Base-by-base conservation (phyloP, 2,329 filamentous ascomycete species). In the Dactylonectria macrodidyma region DNA sequence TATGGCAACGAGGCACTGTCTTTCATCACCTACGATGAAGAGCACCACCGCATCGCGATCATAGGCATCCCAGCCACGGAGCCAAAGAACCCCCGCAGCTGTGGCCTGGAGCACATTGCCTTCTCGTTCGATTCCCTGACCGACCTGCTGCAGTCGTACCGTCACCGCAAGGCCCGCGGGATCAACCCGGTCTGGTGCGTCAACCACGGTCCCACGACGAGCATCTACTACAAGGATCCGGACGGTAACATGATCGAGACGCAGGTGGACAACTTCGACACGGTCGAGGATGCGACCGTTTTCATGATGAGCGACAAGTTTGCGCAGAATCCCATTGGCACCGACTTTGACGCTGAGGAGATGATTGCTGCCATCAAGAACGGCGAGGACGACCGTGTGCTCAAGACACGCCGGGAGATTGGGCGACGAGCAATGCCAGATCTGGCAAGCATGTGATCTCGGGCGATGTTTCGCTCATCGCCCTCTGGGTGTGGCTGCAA, bases 191-290 rank as follows among this genome's bases (percentile, higher is more conserved):
- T 62, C 12, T 62, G 64, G 64, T 58, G 19, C 38, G 46, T 66
- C 2, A 66, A 66, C 46, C 64, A 66, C n/a, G 64, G 59, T 16
- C 59, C 59, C 6, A 66, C 59, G 3, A 66, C 64, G 1, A 62
- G 58, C 52, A 62, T 62, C 46, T 66, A 66, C 48, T 66, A 66
- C 38, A 48, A 51, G 11, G 64, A 62, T 24, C 59, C 64, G 1
- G 64, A 66, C 10, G 59, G 64, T 1, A 66, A 66, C 34, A 38
- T 44, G 44, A 14, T 66, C 1, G 64, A 66, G 50, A 58, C 54
- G 3, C 64, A 62, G 34, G 64, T 66, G 5, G 64, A 66, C n/a
- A 66, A 62, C 36, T 66, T 66, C n/a, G 54, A 62, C 33, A 66
- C 64, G 9, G 50, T 59, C 12, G 64, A 62, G 22, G 64, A 62